Evolutionary conservation across 2,329 filamentous ascomycete species (phyloP).

Genomic region (Arachnopeziza araneosa): DNA sequence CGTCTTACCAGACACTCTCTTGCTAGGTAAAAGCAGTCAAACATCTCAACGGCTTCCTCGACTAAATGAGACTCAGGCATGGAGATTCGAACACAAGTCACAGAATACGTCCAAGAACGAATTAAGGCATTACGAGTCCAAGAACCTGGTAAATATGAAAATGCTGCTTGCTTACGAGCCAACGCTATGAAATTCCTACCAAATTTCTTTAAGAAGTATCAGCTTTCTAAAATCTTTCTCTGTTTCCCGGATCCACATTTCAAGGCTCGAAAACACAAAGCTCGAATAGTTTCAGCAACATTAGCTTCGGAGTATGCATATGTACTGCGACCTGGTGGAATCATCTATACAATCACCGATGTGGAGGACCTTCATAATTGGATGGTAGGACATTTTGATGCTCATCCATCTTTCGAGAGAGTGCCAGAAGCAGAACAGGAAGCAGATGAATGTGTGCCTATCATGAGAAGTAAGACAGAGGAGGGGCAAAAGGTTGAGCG

Average conservation of each 20-base stretch:
- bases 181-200: constrained; percentile 99
- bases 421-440: constrained; percentile 63
- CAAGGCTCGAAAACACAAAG: constrained; percentile 96
- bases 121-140: constrained; percentile 75
- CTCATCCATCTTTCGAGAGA: constrained; percentile 73
- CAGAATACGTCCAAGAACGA: constrained; percentile 84
- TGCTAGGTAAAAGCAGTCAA: constrained; percentile 58
- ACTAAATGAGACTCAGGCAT: constrained; percentile 52
- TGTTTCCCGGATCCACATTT: constrained; percentile 99
- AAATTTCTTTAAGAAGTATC: constrained; percentile 81
- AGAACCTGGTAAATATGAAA: constrained; percentile 63
- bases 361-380: constrained; percentile 89
- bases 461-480: constrained; percentile 83
- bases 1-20: constrained; percentile 71
- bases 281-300: constrained; percentile 82
- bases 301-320: constrained; percentile 93
- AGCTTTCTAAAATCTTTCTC: constrained; percentile 89
- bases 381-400: constrained; percentile 84
- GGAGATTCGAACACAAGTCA: constrained; percentile 87
- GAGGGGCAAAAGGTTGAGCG: constrained; percentile 95
- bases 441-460: constrained; percentile 62
- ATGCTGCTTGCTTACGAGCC: constrained; percentile 80
- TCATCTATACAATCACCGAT: constrained; percentile 95
- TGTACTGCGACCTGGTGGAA: constrained; percentile 73
- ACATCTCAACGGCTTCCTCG: background rate